A percentile compares a stretch with the other conserved stretches of the same genome.
phyloP scores from a whole-genome alignment of 2,329 filamentous ascomycete genomes.

The Cladobotryum mycophilum region DNA sequence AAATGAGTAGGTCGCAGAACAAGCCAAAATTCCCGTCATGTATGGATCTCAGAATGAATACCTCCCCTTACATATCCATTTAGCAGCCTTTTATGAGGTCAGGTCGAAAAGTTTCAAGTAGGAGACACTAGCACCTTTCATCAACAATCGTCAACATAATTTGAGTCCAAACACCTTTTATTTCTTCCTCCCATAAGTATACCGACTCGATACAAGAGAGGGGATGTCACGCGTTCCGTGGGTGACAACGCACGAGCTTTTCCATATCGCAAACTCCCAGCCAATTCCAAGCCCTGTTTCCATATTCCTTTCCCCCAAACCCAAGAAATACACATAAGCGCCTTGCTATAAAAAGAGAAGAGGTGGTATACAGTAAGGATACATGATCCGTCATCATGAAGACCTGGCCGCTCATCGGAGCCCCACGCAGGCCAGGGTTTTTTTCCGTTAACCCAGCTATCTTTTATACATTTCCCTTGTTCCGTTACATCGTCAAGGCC shows the following conservation, averaged over 20 bases:
- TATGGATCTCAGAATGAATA: too few species aligned
- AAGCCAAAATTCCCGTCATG: too few species aligned
- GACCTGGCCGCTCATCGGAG: too few species aligned
- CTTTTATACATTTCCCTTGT: neutral
- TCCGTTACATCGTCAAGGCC: slow-evolving; percentile 9
- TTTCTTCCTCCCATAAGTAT: slow-evolving; percentile 15
- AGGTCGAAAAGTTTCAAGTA: too few species aligned
- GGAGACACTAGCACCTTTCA: too few species aligned
- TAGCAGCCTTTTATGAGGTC: too few species aligned
- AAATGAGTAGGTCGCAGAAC: too few species aligned
- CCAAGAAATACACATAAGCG: neutral
- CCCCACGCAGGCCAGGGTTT: neutral
- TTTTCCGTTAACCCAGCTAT: neutral
- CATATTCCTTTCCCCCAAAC: slow-evolving; percentile 11
- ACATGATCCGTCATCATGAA: slow-evolving; percentile 16
- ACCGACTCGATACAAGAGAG: slow-evolving; percentile 31
- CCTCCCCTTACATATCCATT: too few species aligned
- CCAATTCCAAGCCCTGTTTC: neutral
- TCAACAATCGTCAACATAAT: too few species aligned
- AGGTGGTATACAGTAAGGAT: slow-evolving; percentile 28
- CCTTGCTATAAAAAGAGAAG: slow-evolving; percentile 9
- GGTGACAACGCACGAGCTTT: slow-evolving; percentile 20
- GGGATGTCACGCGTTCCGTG: slow-evolving; percentile 30
- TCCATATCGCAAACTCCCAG: slow-evolving; percentile 13
- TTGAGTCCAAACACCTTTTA: slow-evolving; percentile 4